Base-by-base conservation (phyloP, 2,329 filamentous ascomycete species). In the Neobulgaria alba region DNA sequence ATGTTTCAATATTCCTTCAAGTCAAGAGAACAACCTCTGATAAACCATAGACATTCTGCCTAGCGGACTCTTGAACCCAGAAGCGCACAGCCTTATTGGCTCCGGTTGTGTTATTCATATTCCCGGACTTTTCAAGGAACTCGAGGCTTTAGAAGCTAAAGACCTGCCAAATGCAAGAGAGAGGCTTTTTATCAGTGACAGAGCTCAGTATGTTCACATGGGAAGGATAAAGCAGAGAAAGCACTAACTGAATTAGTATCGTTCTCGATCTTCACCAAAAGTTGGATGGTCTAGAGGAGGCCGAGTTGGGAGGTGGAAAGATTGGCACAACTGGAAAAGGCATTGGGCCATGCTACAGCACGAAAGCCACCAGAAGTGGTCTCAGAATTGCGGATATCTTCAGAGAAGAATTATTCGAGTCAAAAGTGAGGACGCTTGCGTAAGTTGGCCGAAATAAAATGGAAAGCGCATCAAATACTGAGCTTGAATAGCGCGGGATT, bases 1-100 rank as follows among this genome's bases (percentile, higher is more conserved):
- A 18, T 14, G 39, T 37, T 21, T 18, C n/a, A 26, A 18, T 30
- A 8, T 14, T 16, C 14, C 4, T n/a, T n/a, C n/a, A n/a, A n/a
- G n/a, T n/a, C n/a, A n/a, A n/a, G n/a, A n/a, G n/a, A n/a, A 18
- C 14, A 20, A 35, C 5, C 18, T 19, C 23, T 41, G 9, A 41
- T 29, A 10, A 35, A 9, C 29, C n/a, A 7, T 16, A 29, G 26
- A 72, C 70, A 62, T 83, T 45, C 63, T 82, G 36, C 75, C 79
- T 17, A 83, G 77, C 42, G 85, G 84, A 43, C 72, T 89, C 45
- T 69, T 89, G 50, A 84, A 82, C 58, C 79, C 82, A 5, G 66
- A 67, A 33, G 84, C 75, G 59, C 69, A 77, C 53, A 89, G 88
- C 64, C 67, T 89, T 41, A 82, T 89, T 57, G 84, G 82, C 44